Percentiles rank a stretch among this genome's conserved stretches.
Evolutionary conservation across 2,329 filamentous ascomycete genomes (phyloP).

Genomic region (Endoconidiophora laricicola): DNA sequence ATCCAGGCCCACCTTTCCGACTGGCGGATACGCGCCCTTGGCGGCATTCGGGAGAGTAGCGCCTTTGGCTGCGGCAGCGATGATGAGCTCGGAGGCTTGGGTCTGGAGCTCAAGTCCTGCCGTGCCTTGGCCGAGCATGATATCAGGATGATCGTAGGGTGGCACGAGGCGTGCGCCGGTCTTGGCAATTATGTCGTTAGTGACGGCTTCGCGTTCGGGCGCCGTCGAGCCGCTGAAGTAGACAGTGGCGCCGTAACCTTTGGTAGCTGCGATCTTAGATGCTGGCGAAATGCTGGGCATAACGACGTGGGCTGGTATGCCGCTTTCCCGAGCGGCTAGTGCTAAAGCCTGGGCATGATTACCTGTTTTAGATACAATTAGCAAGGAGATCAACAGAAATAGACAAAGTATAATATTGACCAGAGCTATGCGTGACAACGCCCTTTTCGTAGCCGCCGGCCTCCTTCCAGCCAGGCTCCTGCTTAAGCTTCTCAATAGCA

Average conservation of each 20-base stretch:
- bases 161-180: slow-evolving; percentile 70
- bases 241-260: slow-evolving; percentile 59
- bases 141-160: slow-evolving; percentile 83
- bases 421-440: slow-evolving; percentile 80
- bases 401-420: slow-evolving; percentile 26
- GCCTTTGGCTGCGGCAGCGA: slow-evolving; percentile 15
- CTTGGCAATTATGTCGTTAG: slow-evolving; percentile 47
- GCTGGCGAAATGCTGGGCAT: slow-evolving; percentile 78
- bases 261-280: slow-evolving; percentile 75
- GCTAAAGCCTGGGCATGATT: slow-evolving; percentile 91
- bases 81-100: slow-evolving; percentile 46
- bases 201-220: slow-evolving; percentile 63
- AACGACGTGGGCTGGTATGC: slow-evolving; percentile 69
- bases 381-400: background rate
- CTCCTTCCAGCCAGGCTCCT: slow-evolving; percentile 42
- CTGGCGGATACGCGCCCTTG: slow-evolving; percentile 7
- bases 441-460: slow-evolving; percentile 44
- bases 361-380: slow-evolving; percentile 31
- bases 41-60: slow-evolving; percentile 3
- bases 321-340: slow-evolving; percentile 58
- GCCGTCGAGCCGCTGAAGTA: slow-evolving; percentile 70
- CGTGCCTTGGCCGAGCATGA: slow-evolving; percentile 89
- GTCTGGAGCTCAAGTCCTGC: slow-evolving; percentile 64
- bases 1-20: slow-evolving; percentile 27
- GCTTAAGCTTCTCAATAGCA: slow-evolving; percentile 54